Conservation (phyloP, 768 basidiomycete genomes). For the Leccinum arenicola region DNA sequence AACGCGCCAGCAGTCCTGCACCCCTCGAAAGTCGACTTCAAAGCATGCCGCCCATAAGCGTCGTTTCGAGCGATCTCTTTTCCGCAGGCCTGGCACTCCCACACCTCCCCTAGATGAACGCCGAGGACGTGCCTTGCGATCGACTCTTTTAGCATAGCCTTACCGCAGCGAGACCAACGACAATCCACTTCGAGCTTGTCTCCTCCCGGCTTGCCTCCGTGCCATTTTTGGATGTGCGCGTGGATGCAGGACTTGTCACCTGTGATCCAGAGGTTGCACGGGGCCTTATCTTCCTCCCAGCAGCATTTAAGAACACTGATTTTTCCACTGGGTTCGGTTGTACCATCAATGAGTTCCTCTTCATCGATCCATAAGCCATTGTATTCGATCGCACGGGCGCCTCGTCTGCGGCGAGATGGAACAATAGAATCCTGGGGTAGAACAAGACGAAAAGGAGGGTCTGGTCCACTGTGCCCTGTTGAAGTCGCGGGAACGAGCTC, state of each 20-base stretch:
- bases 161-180: conserved; percentile 13
- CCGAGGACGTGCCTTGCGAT: conserved; percentile 15
- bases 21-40: neutral
- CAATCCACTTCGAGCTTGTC: conserved; percentile 11
- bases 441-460: too few species aligned
- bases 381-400: conserved; percentile 6
- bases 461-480: too few species aligned
- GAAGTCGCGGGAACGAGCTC: too few species aligned
- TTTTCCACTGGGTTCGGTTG: neutral
- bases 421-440: neutral
- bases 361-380: conserved; percentile 10
- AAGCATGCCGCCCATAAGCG: conserved; percentile 6
- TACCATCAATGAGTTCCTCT: conserved; percentile 8
- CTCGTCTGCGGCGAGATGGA: neutral
- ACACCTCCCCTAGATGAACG: conserved; percentile 17
- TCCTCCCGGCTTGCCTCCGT: conserved; percentile 5
- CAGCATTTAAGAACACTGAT: conserved; percentile 10
- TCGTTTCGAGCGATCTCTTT: conserved; percentile 13
- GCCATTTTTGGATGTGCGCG: conserved; percentile 19
- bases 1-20: conserved; percentile 9
- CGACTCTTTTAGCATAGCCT: conserved; percentile 24
- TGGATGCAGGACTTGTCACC: conserved; percentile 15
- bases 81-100: conserved; percentile 13
- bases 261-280: conserved; percentile 17
- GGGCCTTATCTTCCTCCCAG: conserved; percentile 7